phyloP scores from a whole-genome alignment of 139 green algal genomes.

The Tetraselmis striata region DNA sequence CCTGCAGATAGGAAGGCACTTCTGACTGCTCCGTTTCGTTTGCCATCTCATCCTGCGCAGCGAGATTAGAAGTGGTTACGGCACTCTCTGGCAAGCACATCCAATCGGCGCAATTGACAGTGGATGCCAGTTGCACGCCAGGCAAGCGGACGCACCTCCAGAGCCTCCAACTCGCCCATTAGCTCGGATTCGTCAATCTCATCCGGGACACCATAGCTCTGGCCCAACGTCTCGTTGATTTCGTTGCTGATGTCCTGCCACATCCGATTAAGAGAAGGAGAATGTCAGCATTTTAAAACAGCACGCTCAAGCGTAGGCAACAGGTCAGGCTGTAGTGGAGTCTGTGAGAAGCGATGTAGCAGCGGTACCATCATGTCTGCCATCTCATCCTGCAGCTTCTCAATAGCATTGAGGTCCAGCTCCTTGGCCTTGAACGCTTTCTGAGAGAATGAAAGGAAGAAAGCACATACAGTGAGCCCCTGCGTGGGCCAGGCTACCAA shows the following conservation, averaged over 20 bases:
- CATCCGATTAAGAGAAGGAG: too few relatives aligned
- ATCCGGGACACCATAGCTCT: conserved; percentile 81
- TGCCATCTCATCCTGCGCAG: neutral
- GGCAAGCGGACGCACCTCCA: conserved; percentile 45
- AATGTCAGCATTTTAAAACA: too few relatives aligned
- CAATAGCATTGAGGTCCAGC: conserved; percentile 92
- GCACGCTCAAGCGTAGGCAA: too few relatives aligned
- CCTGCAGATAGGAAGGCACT: neutral
- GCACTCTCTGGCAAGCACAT: too few relatives aligned
- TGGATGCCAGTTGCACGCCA: neutral
- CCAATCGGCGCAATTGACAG: neutral
- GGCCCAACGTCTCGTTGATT: conserved; percentile 84
- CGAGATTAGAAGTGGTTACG: too few relatives aligned
- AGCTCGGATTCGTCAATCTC: conserved; percentile 96
- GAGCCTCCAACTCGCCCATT: conserved; percentile 91
- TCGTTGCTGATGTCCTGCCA: conserved; percentile 79
- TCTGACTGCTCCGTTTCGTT: neutral
- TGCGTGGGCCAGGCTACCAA: too few relatives aligned
- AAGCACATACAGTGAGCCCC: too few relatives aligned
- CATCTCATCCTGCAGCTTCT: conserved; percentile 93
- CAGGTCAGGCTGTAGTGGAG: too few relatives aligned
- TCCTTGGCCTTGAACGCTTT: conserved; percentile 75
- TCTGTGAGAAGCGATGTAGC: too few relatives aligned
- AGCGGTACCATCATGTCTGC: conserved; percentile 87
- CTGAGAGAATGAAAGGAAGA: too few relatives aligned